Base-by-base conservation (phyloP, 169 alveolate species). In the Cyclospora cayetanensis region DNA sequence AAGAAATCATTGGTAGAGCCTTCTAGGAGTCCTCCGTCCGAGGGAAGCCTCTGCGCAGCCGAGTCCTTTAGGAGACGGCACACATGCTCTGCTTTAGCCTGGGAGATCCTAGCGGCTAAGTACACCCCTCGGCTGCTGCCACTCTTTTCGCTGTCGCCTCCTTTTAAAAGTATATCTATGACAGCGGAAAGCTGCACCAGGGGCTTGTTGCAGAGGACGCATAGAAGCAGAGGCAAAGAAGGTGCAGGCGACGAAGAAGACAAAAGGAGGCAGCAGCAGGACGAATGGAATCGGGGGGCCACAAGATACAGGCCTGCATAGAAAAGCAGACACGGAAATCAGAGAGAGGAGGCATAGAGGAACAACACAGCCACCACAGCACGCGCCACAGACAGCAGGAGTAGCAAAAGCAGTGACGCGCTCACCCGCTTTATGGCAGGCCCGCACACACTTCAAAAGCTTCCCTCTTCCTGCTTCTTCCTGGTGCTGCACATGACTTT, bases 81-180 rank as follows among this genome's bases (percentile, higher is more conserved):
- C 79, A 66, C 29, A 41, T 12, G 79, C 11, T 29, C 39, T 66
- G 39, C 79, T 66, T 34, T 41, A 25, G 79, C 79, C 3, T 34
- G 79, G 79, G 41, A 11, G 22, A 66, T 29, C 79, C 35, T 66
- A 4, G 42, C 34, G 22, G 79, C 79, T 66, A 66, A 66, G 39
- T 66, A 66, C 42, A 66, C 39, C 79, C 79, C 79, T 66, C 12
- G 22, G 79, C 79, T 66, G 79, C 79, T 15, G 79, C 79, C 29
- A 41, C 79, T 66, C n/a, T n/a, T n/a, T n/a, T n/a, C n/a, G 79
- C 79, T 66, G 79, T 66, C 42, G 4, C 43, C 79, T 66, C 43
- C 37, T 11, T 66, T 34, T 34, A 66, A 34, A 7, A 41, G n/a
- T n/a, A n/a, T 41, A 11, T 22, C 42, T 20, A 66, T 12, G 39